A percentile compares a stretch with the other conserved stretches of the same genome.
These are phyloP conservation scores for Lyophyllum semitale DNA, from an alignment of 768 basidiomycete genomes.

Conservation along the genomic window DNA sequence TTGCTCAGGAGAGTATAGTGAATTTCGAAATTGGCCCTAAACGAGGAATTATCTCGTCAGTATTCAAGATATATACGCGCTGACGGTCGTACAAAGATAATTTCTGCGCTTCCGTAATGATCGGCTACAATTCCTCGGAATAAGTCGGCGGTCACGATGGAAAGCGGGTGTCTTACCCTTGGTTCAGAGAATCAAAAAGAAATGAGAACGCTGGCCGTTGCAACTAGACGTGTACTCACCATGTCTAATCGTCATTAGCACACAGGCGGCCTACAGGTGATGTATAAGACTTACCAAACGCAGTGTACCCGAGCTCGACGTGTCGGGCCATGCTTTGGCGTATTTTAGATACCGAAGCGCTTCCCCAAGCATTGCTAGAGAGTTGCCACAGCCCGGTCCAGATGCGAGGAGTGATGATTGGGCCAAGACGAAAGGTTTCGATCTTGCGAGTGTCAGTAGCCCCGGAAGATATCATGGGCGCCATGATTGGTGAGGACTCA, in stretches of 20 bases:
- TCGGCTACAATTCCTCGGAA: slow-evolving; percentile 52
- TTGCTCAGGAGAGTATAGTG: slow-evolving; percentile 37
- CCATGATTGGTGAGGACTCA: not conserved
- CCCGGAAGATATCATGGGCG: slow-evolving; percentile 23
- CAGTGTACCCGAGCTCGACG: slow-evolving; percentile 60
- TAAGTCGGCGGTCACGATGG: not conserved
- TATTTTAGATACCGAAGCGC: slow-evolving; percentile 63
- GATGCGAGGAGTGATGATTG: slow-evolving; percentile 59
- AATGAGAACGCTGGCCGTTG: not conserved
- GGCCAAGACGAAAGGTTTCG: slow-evolving; percentile 60
- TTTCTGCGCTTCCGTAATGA: slow-evolving; percentile 84
- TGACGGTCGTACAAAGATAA: slow-evolving; percentile 63
- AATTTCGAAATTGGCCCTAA: slow-evolving; percentile 70
- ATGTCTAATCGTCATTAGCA: slow-evolving; percentile 43
- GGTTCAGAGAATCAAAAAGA: not conserved
- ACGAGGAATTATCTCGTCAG: slow-evolving; percentile 1
- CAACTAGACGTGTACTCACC: slow-evolving; percentile 36
- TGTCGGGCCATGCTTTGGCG: slow-evolving; percentile 68
- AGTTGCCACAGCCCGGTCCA: slow-evolving; percentile 87
- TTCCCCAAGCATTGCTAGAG: slow-evolving; percentile 86
- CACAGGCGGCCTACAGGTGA: not conserved
- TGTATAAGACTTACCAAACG: slow-evolving; percentile 49
- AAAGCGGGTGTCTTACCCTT: slow-evolving; percentile 12
- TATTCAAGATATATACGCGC: slow-evolving; percentile 8
- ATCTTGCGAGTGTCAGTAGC: slow-evolving; percentile 4